Conservation (phyloP, 495 filamentous ascomycete genomes). For the Poronia punctata region DNA sequence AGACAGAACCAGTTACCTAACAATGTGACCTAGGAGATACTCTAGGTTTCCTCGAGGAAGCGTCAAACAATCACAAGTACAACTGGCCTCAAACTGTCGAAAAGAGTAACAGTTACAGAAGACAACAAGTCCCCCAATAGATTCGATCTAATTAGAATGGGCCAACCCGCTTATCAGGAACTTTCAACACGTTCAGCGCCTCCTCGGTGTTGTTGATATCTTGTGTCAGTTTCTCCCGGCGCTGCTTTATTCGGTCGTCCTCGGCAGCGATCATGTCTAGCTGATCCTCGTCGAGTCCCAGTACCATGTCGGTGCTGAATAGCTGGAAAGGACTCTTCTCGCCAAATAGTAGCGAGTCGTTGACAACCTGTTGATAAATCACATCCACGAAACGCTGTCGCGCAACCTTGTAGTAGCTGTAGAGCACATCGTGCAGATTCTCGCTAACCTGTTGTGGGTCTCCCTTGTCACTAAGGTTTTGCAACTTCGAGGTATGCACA, state of each 20-base stretch:
- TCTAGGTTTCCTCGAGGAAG: no score
- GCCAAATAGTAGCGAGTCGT: conserved; percentile 27
- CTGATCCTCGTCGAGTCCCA: conserved; percentile 21
- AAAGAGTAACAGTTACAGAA: no score
- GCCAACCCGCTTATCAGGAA: conserved; percentile 4
- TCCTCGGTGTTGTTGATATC: conserved; percentile 18
- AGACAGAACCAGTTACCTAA: no score
- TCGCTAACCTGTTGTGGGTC: conserved; percentile 42
- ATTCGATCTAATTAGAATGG: no score
- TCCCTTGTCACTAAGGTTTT: conserved; percentile 27
- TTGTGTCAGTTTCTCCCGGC: conserved; percentile 16
- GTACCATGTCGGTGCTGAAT: conserved; percentile 22
- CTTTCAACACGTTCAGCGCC: conserved; percentile 18
- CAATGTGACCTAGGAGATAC: no score
- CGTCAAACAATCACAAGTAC: no score
- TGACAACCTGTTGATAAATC: conserved; percentile 34
- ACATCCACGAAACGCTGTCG: conserved; percentile 49
- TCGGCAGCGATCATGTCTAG: conserved; percentile 34
- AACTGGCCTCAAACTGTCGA: no score
- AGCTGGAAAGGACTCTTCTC: conserved; percentile 24
- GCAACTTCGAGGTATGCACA: conserved; percentile 11
- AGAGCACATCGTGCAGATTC: conserved; percentile 50
- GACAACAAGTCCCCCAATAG: no score
- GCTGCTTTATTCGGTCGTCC: conserved; percentile 15
- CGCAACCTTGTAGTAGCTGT: conserved; percentile 53